A percentile compares a stretch with the other conserved stretches of the same genome.
phyloP scores from a whole-genome alignment of 2,329 filamentous ascomycete species.

The Cordyceps javanica region DNA sequence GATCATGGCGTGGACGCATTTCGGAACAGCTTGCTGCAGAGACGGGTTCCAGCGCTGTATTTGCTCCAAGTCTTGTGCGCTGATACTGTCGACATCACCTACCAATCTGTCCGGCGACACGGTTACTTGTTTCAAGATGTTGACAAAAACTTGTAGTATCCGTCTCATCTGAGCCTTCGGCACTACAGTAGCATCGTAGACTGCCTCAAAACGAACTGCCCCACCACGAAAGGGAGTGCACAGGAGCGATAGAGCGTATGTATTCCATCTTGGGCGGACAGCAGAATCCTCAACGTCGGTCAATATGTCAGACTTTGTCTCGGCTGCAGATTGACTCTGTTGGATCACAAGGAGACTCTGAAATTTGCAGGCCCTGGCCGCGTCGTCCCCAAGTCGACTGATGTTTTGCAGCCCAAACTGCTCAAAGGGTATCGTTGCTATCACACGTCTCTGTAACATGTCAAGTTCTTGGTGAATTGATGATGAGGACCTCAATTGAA shows the following conservation, averaged over 20 bases:
- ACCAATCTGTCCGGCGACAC: background rate
- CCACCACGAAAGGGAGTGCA: background rate
- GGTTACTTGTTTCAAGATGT: background rate
- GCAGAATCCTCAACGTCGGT: no score
- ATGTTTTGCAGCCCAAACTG: slow-evolving; percentile 53
- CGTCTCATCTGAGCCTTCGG: background rate
- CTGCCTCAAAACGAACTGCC: background rate
- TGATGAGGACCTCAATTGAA: background rate
- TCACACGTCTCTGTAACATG: background rate
- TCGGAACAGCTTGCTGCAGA: background rate
- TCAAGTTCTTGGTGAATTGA: background rate
- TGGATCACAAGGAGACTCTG: slow-evolving; percentile 25
- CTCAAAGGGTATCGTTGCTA: slow-evolving; percentile 28
- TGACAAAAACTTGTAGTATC: background rate
- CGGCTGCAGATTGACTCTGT: background rate
- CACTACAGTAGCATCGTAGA: background rate
- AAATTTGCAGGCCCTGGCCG: slow-evolving; percentile 45
- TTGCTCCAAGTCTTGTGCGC: background rate
- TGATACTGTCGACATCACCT: background rate
- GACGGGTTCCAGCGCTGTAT: background rate
- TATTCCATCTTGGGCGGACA: background rate
- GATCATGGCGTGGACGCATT: background rate
- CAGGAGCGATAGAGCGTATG: background rate
- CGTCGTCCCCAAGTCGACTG: slow-evolving; percentile 45
- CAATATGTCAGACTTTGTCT: background rate